phyloP scores from a whole-genome alignment of 2,329 filamentous ascomycete species.

The Aureobasidium namibiae region DNA sequence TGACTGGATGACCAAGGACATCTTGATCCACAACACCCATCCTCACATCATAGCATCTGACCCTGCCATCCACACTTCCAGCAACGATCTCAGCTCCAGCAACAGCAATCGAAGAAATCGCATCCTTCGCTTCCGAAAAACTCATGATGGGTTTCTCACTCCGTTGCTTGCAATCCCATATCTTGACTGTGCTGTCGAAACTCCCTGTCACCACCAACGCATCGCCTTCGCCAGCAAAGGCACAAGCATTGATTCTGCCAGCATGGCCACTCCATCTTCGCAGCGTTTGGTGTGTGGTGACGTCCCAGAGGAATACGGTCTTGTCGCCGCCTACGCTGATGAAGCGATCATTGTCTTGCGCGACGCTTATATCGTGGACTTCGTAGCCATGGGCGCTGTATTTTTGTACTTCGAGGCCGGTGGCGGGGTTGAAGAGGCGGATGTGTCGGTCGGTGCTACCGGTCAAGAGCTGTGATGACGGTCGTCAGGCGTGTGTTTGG shows the following conservation, averaged over 20 bases:
- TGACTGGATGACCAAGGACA: slow-evolving; percentile 64
- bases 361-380: slow-evolving; percentile 71
- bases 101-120: slow-evolving; percentile 43
- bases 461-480: slow-evolving; percentile 52
- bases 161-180: slow-evolving; percentile 61
- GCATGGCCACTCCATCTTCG: slow-evolving; percentile 60
- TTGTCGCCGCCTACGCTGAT: slow-evolving; percentile 85
- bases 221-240: slow-evolving; percentile 70
- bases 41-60: slow-evolving; percentile 74
- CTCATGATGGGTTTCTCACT: slow-evolving; percentile 61
- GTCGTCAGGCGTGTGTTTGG: background rate
- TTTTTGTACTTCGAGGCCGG: slow-evolving; percentile 62
- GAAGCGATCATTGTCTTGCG: slow-evolving; percentile 71
- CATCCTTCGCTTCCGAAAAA: slow-evolving; percentile 64
- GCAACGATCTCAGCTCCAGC: slow-evolving; percentile 50
- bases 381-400: slow-evolving; percentile 90
- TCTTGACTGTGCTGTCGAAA: slow-evolving; percentile 64
- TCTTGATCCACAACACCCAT: slow-evolving; percentile 65
- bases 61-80: slow-evolving; percentile 76
- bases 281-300: slow-evolving; percentile 67
- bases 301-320: slow-evolving; percentile 90
- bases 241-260: slow-evolving; percentile 69
- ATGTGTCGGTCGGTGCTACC: slow-evolving; percentile 79
- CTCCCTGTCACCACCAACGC: slow-evolving; percentile 63
- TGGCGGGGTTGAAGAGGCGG: slow-evolving; percentile 72